Base-by-base conservation (phyloP, 768 basidiomycete genomes). In the Auriscalpium microsporum region DNA sequence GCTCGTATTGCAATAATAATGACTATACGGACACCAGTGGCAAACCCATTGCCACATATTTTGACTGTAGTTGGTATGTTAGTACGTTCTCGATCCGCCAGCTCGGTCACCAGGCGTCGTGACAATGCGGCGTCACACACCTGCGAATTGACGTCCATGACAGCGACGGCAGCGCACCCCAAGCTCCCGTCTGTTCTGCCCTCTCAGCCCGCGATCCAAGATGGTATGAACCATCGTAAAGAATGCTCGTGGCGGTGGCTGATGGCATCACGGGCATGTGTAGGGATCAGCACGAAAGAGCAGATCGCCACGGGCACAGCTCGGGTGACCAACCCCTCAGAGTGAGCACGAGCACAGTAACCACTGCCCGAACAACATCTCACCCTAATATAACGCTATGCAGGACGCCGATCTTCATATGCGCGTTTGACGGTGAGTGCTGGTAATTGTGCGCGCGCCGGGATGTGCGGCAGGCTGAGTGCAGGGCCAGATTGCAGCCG, bases 321-420 rank as follows among this genome's bases (percentile, higher is more conserved):
- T 3, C 80, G 80, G 50, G 79, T 83, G 35, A 86, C 88, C 0
- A 77, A 76, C 28, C 84, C 88, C 10, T 63, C 75, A 50, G 80
- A 86, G 88, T 89, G 64, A 50, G 83, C 73, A 10, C 42, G 6
- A 17, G 16, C n/a, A 34, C 21, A 21, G 21, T 21, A 21, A 21
- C 21, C 21, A 4, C 45, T 36, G 21, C 28, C 28, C 28, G 28
- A 28, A 28, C 4, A 28, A 28, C 28, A 7, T 28, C 28, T 28
- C 28, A 28, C 2, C 28, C 28, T 28, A 7, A 28, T 28, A 28
- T 28, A 28, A 28, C 5, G 5, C 28, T 4, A 28, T 51, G 48
- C 56, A 90, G 89, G 58, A 90, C 87, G 2, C 82, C 87, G 0
- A 86, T 91, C n/a, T 88, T 80, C 65, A 89, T 91, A 54, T 91